These are phyloP conservation scores for Gyromitra esculenta DNA, from an alignment of 2,329 filamentous ascomycete genomes.

Conservation along the genomic window DNA sequence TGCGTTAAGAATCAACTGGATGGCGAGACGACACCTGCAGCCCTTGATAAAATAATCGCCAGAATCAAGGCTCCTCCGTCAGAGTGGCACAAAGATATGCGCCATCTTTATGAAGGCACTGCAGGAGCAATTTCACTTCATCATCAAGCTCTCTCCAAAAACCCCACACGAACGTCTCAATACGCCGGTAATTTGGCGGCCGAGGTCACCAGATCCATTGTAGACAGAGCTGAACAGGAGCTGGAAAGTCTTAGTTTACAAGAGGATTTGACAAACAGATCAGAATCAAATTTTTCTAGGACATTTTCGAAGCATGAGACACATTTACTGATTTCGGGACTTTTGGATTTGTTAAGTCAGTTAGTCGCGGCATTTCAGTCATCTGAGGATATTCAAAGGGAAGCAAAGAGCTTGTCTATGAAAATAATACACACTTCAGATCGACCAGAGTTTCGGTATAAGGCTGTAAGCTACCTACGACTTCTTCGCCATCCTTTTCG, in stretches of 20 bases:
- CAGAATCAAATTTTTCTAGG: slow-evolving; percentile 4
- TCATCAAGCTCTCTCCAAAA: slow-evolving; percentile 50
- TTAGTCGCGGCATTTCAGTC: slow-evolving; percentile 50
- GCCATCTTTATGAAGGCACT: slow-evolving; percentile 51
- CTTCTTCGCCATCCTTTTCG: background rate
- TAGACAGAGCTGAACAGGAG: slow-evolving; percentile 48
- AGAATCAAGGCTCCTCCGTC: slow-evolving; percentile 53
- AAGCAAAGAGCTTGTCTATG: slow-evolving; percentile 51
- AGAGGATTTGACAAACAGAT: background rate
- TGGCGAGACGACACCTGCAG: slow-evolving; percentile 43
- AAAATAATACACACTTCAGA: slow-evolving; percentile 52
- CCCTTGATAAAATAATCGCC: slow-evolving; percentile 52
- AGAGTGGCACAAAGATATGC: slow-evolving; percentile 54
- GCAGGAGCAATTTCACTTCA: slow-evolving; percentile 50
- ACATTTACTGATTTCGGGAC: slow-evolving; percentile 53
- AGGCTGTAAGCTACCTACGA: slow-evolving; percentile 50
- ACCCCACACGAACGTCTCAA: slow-evolving; percentile 43
- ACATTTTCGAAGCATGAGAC: slow-evolving; percentile 39
- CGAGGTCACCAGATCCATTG: slow-evolving; percentile 49
- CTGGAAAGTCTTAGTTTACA: slow-evolving; percentile 40
- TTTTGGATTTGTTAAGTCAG: slow-evolving; percentile 54
- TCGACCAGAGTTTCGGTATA: slow-evolving; percentile 52
- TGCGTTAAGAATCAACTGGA: slow-evolving; percentile 54
- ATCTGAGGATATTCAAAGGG: slow-evolving; percentile 45
- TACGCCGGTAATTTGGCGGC: slow-evolving; percentile 49